These are phyloP conservation scores for Saccharomycopsis malanga DNA, from an alignment of 805 yeast species.

Conservation along the genomic window DNA sequence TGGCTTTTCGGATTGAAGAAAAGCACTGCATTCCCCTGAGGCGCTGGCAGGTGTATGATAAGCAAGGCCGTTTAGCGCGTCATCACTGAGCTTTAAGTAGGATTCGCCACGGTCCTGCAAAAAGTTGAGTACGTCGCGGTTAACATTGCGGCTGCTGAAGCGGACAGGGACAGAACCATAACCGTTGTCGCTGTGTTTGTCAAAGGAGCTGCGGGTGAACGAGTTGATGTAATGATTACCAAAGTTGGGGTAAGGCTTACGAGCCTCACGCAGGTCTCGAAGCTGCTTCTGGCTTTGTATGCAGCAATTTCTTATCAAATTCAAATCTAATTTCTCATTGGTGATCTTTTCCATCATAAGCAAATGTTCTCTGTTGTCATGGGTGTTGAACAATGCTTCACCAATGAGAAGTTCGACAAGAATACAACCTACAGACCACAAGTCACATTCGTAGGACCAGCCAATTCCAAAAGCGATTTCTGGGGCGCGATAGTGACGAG, in stretches of 20 bases:
- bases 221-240: constrained; percentile 13
- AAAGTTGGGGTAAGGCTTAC: constrained; percentile 13
- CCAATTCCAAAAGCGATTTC: constrained; percentile 92
- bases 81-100: background rate
- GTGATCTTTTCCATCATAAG: constrained; percentile 88
- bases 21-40: background rate
- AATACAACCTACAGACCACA: constrained; percentile 96
- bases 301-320: constrained; percentile 29
- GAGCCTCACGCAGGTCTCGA: background rate
- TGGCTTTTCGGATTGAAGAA: background rate
- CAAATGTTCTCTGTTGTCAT: constrained; percentile 88
- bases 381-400: constrained; percentile 89
- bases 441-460: constrained; percentile 94
- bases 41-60: background rate
- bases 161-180: constrained; percentile 17
- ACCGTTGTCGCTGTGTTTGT: constrained; percentile 6
- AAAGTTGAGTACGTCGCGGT: constrained; percentile 8
- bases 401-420: constrained; percentile 88
- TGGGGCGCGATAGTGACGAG: constrained; percentile 96
- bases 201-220: background rate
- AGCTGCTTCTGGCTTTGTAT: background rate
- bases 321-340: constrained; percentile 43
- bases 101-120: constrained; percentile 13
- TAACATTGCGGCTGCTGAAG: background rate
- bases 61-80: background rate